These are phyloP conservation scores for Cordia subcordata DNA, from an alignment of 257 asterid genomes.

Conservation along the genomic window DNA sequence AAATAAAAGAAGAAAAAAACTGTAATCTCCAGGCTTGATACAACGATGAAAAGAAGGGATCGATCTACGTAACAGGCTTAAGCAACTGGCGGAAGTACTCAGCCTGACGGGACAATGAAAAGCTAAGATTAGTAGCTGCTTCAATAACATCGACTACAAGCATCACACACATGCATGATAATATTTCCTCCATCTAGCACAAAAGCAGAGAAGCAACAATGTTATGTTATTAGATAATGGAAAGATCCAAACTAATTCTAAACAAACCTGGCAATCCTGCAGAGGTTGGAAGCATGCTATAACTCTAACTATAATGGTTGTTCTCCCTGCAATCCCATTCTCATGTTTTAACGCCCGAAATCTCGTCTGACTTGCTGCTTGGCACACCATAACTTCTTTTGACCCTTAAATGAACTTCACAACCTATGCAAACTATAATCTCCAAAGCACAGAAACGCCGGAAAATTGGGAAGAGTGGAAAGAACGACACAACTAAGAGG, in stretches of 20 bases:
- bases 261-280: conserved; percentile 79
- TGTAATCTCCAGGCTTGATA: conserved; percentile 40
- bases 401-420: conserved; percentile 31
- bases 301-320: conserved; percentile 70
- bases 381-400: conserved; percentile 90
- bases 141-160: background rate
- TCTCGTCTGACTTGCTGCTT: conserved; percentile 71
- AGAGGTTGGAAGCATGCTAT: conserved; percentile 83
- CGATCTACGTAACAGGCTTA: conserved; percentile 85
- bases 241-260: background rate
- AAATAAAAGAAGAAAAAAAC: conserved; percentile 25
- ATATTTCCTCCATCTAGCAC: background rate
- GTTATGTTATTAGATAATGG: background rate
- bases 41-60: conserved; percentile 24
- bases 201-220: background rate
- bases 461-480: background rate
- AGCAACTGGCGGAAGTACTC: conserved; percentile 88
- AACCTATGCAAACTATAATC: background rate
- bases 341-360: conserved; percentile 76
- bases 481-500: background rate
- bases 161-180: background rate
- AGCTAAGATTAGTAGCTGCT: conserved; percentile 23
- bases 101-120: conserved; percentile 46
- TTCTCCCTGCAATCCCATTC: conserved; percentile 63
- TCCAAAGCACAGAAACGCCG: background rate